Conservation (phyloP, 2,329 filamentous ascomycete genomes). For the Thermothelomyces thermophilus region DNA sequence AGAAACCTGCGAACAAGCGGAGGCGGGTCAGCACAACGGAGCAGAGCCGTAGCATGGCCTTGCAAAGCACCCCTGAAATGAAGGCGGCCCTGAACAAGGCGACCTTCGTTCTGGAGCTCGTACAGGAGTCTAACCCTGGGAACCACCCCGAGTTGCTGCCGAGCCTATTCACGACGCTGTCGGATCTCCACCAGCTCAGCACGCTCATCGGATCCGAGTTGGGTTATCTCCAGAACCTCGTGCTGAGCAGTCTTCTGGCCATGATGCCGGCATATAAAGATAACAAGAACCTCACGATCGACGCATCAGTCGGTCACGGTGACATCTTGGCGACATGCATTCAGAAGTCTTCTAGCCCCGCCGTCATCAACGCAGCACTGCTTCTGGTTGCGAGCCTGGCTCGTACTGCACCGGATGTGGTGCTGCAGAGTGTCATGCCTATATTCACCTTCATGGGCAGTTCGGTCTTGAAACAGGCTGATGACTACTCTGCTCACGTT, state of each 20-base stretch:
- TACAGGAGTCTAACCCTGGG: constrained; percentile 72
- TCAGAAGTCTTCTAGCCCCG: constrained; percentile 81
- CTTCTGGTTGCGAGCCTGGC: constrained; percentile 83
- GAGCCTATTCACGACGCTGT: constrained; percentile 75
- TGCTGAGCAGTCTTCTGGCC: constrained; percentile 71
- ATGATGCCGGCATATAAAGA: constrained; percentile 74
- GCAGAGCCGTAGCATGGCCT: constrained; percentile 51
- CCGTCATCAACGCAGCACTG: constrained; percentile 87
- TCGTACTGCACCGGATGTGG: constrained; percentile 78
- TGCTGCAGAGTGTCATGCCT: constrained; percentile 96
- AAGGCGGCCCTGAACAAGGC: constrained; percentile 64
- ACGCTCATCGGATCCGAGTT: constrained; percentile 76
- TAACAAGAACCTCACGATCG: constrained; percentile 57
- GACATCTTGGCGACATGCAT: constrained; percentile 93
- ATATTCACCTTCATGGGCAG: constrained; percentile 98
- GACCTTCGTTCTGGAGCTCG: constrained; percentile 80
- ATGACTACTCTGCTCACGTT: constrained; percentile 94
- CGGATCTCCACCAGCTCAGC: constrained; percentile 79
- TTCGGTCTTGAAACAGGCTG: constrained; percentile 83
- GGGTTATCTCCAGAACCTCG: constrained; percentile 81
- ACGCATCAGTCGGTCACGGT: constrained; percentile 72
- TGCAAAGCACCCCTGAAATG: constrained; percentile 59
- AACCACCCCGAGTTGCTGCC: constrained; percentile 70
- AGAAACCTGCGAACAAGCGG: constrained; percentile 68
- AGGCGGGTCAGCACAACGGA: constrained; percentile 71